Conservation (phyloP, 2,329 filamentous ascomycete genomes). For the Xylariaceae sp. region DNA sequence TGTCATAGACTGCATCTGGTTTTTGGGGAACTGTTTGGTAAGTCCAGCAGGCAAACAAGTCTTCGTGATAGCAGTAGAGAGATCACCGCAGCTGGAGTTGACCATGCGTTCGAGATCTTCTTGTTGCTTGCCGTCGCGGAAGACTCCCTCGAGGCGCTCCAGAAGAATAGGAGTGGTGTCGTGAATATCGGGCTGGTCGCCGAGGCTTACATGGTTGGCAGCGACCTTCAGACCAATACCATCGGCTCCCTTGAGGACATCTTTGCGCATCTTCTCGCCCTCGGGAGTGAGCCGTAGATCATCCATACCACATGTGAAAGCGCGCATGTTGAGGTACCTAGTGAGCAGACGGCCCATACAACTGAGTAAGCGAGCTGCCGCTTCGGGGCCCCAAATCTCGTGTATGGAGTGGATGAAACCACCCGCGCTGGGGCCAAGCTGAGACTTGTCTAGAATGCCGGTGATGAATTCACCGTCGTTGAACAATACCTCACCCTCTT, state of each 20-base stretch:
- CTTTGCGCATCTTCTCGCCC: conserved; percentile 68
- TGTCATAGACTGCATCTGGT: conserved; percentile 99
- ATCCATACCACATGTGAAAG: conserved; percentile 96
- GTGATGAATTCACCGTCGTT: conserved; percentile 82
- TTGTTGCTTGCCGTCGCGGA: conserved; percentile 88
- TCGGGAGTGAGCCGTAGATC: conserved; percentile 80
- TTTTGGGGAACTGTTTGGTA: conserved; percentile 88
- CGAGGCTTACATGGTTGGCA: conserved; percentile 81
- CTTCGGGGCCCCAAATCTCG: conserved; percentile 83
- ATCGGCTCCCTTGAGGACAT: conserved; percentile 64
- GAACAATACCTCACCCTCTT: conserved; percentile 79
- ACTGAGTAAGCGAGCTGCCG: conserved; percentile 83
- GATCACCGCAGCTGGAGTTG: conserved; percentile 63
- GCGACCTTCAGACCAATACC: conserved; percentile 74
- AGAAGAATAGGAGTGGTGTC: conserved; percentile 67
- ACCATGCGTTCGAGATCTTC: conserved; percentile 84
- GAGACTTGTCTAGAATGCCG: conserved; percentile 92
- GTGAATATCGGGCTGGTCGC: conserved; percentile 51
- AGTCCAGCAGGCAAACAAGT: conserved; percentile 78
- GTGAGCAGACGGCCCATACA: conserved; percentile 86
- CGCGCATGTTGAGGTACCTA: conserved; percentile 84
- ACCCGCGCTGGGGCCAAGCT: conserved; percentile 82
- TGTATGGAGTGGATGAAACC: conserved; percentile 90
- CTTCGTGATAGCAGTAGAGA: conserved; percentile 76
- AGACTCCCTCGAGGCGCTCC: conserved; percentile 78